These are phyloP conservation scores for Leccinum aurantiacum DNA, from an alignment of 768 basidiomycete species.

Conservation along the genomic window DNA sequence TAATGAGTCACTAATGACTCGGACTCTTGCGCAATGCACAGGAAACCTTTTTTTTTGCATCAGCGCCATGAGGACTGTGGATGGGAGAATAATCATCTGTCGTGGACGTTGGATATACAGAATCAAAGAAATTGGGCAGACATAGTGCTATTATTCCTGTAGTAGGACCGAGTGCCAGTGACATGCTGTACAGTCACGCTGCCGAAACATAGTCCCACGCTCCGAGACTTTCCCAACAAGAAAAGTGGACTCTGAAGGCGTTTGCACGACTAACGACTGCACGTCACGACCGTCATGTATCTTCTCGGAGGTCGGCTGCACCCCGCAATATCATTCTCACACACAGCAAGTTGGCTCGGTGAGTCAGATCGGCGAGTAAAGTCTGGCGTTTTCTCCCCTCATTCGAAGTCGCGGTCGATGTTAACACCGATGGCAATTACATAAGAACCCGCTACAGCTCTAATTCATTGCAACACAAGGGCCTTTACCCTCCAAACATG, in stretches of 20 bases:
- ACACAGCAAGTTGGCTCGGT: constrained; percentile 29
- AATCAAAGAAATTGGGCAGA: background rate
- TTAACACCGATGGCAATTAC: constrained; percentile 21
- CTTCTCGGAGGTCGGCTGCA: constrained; percentile 10
- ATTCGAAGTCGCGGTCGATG: constrained; percentile 20
- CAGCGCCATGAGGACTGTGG: background rate
- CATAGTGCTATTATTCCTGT: background rate
- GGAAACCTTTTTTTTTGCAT: constrained; percentile 3
- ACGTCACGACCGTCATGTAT: constrained; percentile 3
- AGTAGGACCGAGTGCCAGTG: background rate
- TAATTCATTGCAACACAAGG: constrained; percentile 4
- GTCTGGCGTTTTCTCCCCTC: constrained; percentile 25
- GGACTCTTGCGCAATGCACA: background rate
- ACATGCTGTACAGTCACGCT: constrained; percentile 13
- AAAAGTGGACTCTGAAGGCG: background rate
- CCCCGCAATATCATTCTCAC: constrained; percentile 23
- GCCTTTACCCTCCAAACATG: constrained; percentile 19
- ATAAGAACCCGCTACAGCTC: constrained; percentile 20
- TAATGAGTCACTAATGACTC: background rate
- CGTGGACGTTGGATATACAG: background rate
- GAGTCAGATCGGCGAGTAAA: constrained; percentile 31
- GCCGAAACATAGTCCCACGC: background rate
- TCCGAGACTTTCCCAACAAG: background rate
- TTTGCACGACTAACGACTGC: background rate
- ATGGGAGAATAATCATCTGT: background rate